These are phyloP conservation scores for Clarireedia monteithiana DNA, from an alignment of 2,329 filamentous ascomycete species.

Conservation along the genomic window DNA sequence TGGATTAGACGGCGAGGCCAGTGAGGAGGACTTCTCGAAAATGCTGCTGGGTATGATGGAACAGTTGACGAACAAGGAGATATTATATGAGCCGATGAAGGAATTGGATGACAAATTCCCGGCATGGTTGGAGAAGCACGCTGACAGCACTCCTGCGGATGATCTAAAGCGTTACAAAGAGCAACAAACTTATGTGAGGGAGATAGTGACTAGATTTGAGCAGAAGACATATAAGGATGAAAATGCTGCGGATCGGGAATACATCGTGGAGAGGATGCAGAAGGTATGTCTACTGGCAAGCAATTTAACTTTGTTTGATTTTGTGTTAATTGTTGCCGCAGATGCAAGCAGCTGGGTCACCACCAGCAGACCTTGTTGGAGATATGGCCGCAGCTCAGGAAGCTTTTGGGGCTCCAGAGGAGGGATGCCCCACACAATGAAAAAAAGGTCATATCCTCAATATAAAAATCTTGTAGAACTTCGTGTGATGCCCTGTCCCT, in stretches of 20 bases:
- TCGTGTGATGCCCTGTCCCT: slow-evolving; percentile 9
- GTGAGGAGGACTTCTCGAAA: slow-evolving; percentile 84
- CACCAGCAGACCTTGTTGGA: slow-evolving; percentile 83
- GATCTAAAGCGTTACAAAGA: slow-evolving; percentile 75
- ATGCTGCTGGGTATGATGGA: slow-evolving; percentile 99
- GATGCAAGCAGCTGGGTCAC: slow-evolving; percentile 96
- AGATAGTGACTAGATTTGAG: slow-evolving; percentile 89
- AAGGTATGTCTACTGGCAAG: slow-evolving; percentile 54
- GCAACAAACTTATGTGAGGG: slow-evolving; percentile 69
- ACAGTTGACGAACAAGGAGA: slow-evolving; percentile 96
- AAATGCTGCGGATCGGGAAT: slow-evolving; percentile 74
- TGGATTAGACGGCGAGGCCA: slow-evolving; percentile 46
- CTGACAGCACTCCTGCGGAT: slow-evolving; percentile 53
- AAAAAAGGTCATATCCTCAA: slow-evolving; percentile 12
- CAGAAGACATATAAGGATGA: slow-evolving; percentile 72
- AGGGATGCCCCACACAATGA: slow-evolving; percentile 56
- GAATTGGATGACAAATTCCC: slow-evolving; percentile 92
- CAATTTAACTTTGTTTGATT: slow-evolving; percentile 1
- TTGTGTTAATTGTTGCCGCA: slow-evolving; percentile 33
- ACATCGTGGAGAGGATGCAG: slow-evolving; percentile 96
- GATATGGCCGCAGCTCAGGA: slow-evolving; percentile 82
- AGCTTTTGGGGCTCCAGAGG: slow-evolving; percentile 51
- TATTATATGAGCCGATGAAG: slow-evolving; percentile 98
- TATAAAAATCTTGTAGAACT: slow-evolving; percentile 3
- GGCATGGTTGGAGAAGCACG: slow-evolving; percentile 76